Conservation (phyloP, 257 asterid species). For the Solanum okadae region DNA sequence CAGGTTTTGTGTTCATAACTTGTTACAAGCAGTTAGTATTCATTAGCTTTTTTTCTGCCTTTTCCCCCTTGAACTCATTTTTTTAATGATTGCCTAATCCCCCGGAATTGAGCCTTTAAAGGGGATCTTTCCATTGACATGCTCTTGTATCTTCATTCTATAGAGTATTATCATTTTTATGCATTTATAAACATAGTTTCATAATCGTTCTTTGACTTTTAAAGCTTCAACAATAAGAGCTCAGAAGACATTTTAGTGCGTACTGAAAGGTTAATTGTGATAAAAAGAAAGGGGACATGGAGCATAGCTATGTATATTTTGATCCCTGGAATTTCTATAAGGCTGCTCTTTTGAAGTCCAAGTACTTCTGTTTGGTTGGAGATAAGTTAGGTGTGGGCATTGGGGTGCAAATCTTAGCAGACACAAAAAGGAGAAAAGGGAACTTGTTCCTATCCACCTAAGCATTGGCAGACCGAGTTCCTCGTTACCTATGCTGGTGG, state of each 20-base stretch:
- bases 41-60: not conserved
- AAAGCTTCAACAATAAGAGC: not conserved
- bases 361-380: not conserved
- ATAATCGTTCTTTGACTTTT: not conserved
- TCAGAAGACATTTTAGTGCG: not conserved
- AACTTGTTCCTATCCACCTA: not conserved
- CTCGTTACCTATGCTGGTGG: not conserved
- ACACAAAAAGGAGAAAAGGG: not conserved
- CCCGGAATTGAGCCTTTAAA: not conserved
- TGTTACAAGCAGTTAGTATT: not conserved
- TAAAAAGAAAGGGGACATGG: not conserved
- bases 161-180: not conserved
- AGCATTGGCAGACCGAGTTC: not conserved
- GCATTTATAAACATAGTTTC: not conserved
- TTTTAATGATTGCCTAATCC: not conserved
- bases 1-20: conserved; percentile 39
- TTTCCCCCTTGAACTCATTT: not conserved
- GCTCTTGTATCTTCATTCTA: not conserved
- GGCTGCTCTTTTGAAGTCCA: not conserved
- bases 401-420: not conserved
- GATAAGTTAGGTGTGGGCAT: not conserved
- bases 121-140: not conserved
- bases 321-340: not conserved
- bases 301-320: not conserved
- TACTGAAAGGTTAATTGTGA: not conserved